Evolutionary conservation across 163 green algal genomes (phyloP), one percentile per base, ranked within the genome.

Genomic region (Prototheca wickerhamii): DNA sequence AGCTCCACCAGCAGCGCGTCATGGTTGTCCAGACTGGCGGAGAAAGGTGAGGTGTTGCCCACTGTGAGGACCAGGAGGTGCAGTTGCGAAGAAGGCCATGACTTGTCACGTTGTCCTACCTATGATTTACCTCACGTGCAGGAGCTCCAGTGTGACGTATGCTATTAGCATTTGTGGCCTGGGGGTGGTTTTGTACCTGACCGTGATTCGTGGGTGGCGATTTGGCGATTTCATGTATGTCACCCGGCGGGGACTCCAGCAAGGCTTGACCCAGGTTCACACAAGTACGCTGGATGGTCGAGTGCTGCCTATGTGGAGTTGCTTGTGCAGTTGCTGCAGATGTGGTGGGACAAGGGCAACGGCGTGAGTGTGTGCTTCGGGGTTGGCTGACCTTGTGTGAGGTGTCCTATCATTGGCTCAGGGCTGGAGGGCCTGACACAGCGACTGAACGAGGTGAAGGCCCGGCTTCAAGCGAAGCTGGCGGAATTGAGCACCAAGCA

Each of bases 221-320:
- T 58, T 84, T n/a, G 51, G 29, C 12, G 76, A 82, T 63, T 52
- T 84, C 37, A 55, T 76, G 61, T 82, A 76, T 29, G 77, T 81
- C 12, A 84, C 77, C 17, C 67, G 73, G 17, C 55, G 70, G 0
- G 60, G 63, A 3, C 60, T 84, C 0, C 64, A 68, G 26, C 58
- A 72, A 32, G 73, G 75, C 6, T 37, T 84, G 12, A 44, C 35
- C 5, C 50, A 54, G 25, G 60, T 83, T 1, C 58, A 58, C 28
- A 28, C 49, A 50, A 44, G 65, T 71, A 57, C 17, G 28, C 7
- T 58, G 26, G n/a, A n/a, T n/a, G n/a, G n/a, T n/a, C n/a, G n/a
- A n/a, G n/a, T n/a, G n/a, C 12, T 15, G 6, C 6, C 21, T 10
- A 55, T 15, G 10, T 6, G 17, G 17, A 21, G n/a, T 20, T 43